These are phyloP conservation scores for Leucosporidium creatinivorum DNA, from an alignment of 768 basidiomycete genomes.

Conservation along the genomic window DNA sequence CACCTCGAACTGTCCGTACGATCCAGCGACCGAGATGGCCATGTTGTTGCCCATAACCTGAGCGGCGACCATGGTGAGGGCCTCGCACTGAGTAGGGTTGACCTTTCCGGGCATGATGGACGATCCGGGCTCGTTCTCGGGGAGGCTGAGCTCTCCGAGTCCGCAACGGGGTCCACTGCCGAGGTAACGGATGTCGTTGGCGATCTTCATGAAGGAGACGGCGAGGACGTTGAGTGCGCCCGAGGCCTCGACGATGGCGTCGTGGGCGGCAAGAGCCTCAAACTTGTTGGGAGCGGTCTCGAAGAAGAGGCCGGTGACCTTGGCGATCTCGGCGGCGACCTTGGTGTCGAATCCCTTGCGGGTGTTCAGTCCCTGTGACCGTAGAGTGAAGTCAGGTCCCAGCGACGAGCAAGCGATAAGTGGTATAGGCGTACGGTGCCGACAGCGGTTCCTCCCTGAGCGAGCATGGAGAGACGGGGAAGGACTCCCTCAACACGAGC, in stretches of 20 bases:
- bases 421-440: conserved; percentile 64
- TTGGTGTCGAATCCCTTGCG: conserved; percentile 93
- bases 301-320: conserved; percentile 82
- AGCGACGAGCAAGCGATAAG: background rate
- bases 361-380: conserved; percentile 80
- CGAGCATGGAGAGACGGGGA: conserved; percentile 77
- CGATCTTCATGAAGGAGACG: conserved; percentile 98
- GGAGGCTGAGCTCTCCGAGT: conserved; percentile 83
- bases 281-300: conserved; percentile 99
- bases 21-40: conserved; percentile 79
- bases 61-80: conserved; percentile 95
- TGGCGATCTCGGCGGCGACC: conserved; percentile 83
- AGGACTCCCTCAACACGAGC: conserved; percentile 70
- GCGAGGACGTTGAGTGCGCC: conserved; percentile 94
- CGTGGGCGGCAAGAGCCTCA: conserved; percentile 94
- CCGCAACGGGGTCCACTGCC: conserved; percentile 97
- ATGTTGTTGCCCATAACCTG: conserved; percentile 99
- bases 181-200: conserved; percentile 96
- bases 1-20: conserved; percentile 95
- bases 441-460: conserved; percentile 97
- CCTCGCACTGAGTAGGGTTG: conserved; percentile 98
- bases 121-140: conserved; percentile 98
- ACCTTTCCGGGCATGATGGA: conserved; percentile 99
- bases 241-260: conserved; percentile 93
- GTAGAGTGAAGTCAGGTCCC: background rate